Base-by-base conservation (phyloP, 192 early-diverging fungal genomes). In the Coemansia sp. region DNA sequence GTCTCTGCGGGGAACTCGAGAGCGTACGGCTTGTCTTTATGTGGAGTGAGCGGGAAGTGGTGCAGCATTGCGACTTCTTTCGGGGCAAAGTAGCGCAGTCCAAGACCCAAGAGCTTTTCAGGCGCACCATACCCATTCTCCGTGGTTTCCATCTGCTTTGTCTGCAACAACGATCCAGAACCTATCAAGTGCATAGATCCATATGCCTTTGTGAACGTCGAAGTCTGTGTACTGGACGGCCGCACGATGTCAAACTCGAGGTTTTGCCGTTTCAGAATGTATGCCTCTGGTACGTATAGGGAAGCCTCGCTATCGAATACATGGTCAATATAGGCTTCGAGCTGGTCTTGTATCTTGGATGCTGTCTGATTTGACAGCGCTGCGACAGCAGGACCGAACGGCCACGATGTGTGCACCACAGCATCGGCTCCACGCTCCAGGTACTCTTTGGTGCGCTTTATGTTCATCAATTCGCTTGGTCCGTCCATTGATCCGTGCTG, bases 81-180 rank as follows among this genome's bases (percentile, higher is more conserved):
- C 2, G 94, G 92, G 2, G 88, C 88, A 55, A 95, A 89, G 58
- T 89, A 95, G n/a, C 92, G 84, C 8, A 92, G 66, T 0, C 91
- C 88, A 28, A 94, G 70, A 14, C 74, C 68, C 1, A 94, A 59
- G 41, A 93, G 82, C 10, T 84, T 79, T 47, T 83, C 70, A 3
- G 88, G 85, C 45, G 92, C 68, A 17, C 81, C 67, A 67, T 87
- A 88, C 47, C 92, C 75, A 55, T 87, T 87, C 22, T 75, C 67
- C 27, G 37, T 80, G n/a, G 88, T 84, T 15, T 92, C 88, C 67
- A 94, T 65, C 4, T 85, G 70, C 33, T 75, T 72, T 1, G 92
- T 94, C 62, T 94, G 89, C 28, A 95, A 62, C 23, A 92, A 82
- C 17, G 91, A 89, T 2, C 94, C 93, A 1, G 89, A 85, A 17